A percentile compares a stretch with the other conserved stretches of the same genome.
phyloP scores from a whole-genome alignment of 805 yeast species.

The Candida manassasensis region DNA sequence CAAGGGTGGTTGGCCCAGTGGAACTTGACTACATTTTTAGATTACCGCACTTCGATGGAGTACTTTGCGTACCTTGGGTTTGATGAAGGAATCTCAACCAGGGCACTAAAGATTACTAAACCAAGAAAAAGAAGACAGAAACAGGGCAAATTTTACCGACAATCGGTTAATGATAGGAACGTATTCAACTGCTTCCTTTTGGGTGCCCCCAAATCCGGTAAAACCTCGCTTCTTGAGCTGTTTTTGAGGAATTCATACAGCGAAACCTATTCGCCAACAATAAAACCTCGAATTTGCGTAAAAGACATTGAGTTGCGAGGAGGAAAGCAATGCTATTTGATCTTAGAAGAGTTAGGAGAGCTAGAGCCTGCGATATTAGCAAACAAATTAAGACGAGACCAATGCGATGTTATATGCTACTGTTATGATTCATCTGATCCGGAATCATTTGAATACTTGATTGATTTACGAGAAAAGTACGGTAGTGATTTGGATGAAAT shows the following conservation, averaged over 20 bases:
- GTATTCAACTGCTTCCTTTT: conserved; percentile 86
- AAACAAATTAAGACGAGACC: conserved; percentile 62
- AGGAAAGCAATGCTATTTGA: conserved; percentile 91
- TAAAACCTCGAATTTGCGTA: conserved; percentile 75
- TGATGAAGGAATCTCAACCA: conserved; percentile 43
- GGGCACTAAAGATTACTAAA: conserved; percentile 66
- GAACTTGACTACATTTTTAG: conserved; percentile 92
- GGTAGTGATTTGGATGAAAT: conserved; percentile 54
- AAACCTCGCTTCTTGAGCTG: conserved; percentile 76
- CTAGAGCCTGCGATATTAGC: conserved; percentile 77
- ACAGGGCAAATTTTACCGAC: conserved; percentile 59
- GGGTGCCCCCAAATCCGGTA: conserved; percentile 86
- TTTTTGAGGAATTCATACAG: conserved; percentile 73
- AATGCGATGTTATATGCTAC: conserved; percentile 88
- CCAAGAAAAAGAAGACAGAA: conserved; percentile 69
- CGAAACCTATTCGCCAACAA: conserved; percentile 73
- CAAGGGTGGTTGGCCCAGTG: conserved; percentile 99
- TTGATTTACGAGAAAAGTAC: conserved; percentile 60
- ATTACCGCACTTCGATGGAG: conserved; percentile 77
- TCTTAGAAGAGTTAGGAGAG: conserved; percentile 86
- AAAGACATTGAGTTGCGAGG: conserved; percentile 92
- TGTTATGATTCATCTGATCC: conserved; percentile 96
- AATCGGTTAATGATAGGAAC: conserved; percentile 72
- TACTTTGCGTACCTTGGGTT: conserved; percentile 89
- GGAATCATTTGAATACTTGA: conserved; percentile 80